Percentiles rank a stretch among this genome's conserved stretches.
Conservation (phyloP, 2,329 filamentous ascomycete genomes). For the Penicillium polonicum region DNA sequence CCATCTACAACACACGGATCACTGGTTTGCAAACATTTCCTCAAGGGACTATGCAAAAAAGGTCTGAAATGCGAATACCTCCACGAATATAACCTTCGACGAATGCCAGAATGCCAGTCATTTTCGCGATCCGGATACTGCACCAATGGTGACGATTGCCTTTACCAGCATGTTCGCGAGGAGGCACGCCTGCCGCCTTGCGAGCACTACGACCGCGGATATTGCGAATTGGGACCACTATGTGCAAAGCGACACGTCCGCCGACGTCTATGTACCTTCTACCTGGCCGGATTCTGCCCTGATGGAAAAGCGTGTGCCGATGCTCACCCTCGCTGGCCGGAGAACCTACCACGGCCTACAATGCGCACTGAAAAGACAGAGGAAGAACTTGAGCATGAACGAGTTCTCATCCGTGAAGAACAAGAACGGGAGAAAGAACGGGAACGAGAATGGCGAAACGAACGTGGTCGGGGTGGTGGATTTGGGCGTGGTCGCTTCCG, state of each 20-base stretch:
- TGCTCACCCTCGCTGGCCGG: slow-evolving; percentile 75
- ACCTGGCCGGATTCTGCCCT: slow-evolving; percentile 91
- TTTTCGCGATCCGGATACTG: slow-evolving; percentile 93
- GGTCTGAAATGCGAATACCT: slow-evolving; percentile 95
- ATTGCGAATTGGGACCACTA: slow-evolving; percentile 83
- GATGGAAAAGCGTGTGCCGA: slow-evolving; percentile 73
- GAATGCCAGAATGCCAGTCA: slow-evolving; percentile 98
- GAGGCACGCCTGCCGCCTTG: slow-evolving; percentile 76
- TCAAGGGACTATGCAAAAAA: slow-evolving; percentile 96
- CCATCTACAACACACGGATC: slow-evolving; percentile 47
- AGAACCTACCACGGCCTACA: slow-evolving; percentile 62
- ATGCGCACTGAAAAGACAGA: slow-evolving; percentile 68
- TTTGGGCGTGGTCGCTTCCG: slow-evolving; percentile 45
- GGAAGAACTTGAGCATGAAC: slow-evolving; percentile 64
- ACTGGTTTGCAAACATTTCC: slow-evolving; percentile 98
- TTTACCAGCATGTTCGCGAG: slow-evolving; percentile 87
- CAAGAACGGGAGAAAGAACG: slow-evolving; percentile 56
- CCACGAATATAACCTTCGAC: slow-evolving; percentile 96
- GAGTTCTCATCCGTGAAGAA: slow-evolving; percentile 57
- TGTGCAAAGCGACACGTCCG: slow-evolving; percentile 90
- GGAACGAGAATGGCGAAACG: slow-evolving; percentile 53
- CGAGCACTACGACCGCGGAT: slow-evolving; percentile 90
- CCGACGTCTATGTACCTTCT: slow-evolving; percentile 76
- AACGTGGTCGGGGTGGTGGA: slow-evolving; percentile 52
- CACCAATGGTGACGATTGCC: slow-evolving; percentile 93